Evolutionary conservation across 1,284 basidiomycete genomes (phyloP).

Genomic region (Puccinia novopanici): DNA sequence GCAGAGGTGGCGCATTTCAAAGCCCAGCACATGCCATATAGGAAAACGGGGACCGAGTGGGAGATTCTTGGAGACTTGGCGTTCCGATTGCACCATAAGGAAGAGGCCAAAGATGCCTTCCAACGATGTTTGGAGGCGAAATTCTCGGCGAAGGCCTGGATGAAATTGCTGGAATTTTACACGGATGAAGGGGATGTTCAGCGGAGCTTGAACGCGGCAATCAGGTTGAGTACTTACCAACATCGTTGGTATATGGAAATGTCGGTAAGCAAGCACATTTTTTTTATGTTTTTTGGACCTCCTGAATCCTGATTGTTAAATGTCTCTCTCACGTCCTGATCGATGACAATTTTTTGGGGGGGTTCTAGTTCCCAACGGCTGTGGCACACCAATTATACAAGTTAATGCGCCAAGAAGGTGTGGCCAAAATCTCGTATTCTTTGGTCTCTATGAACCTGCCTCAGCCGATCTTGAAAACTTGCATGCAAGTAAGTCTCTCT

Average conservation of each 20-base stretch:
- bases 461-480: slow-evolving; percentile 55
- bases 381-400: slow-evolving; percentile 89
- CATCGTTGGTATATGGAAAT: slow-evolving; percentile 63
- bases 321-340: slow-evolving; percentile 17
- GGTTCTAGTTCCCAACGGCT: slow-evolving; percentile 76
- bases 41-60: slow-evolving; percentile 96
- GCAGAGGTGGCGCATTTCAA: slow-evolving; percentile 99
- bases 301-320: too few relatives aligned
- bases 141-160: slow-evolving; percentile 89
- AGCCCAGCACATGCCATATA: slow-evolving; percentile 91
- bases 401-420: slow-evolving; percentile 87
- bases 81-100: slow-evolving; percentile 86
- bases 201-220: slow-evolving; percentile 83
- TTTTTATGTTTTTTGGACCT: neutral
- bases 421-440: slow-evolving; percentile 90
- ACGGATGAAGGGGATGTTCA: slow-evolving; percentile 90
- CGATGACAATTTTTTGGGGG: slow-evolving; percentile 14
- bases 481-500: slow-evolving; percentile 51
- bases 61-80: slow-evolving; percentile 97
- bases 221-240: slow-evolving; percentile 89
- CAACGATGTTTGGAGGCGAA: slow-evolving; percentile 86
- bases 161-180: slow-evolving; percentile 89
- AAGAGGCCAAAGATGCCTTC: slow-evolving; percentile 96
- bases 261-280: slow-evolving; percentile 57
- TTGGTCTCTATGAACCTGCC: slow-evolving; percentile 70